Evolutionary conservation across 371 early-diverging fungal species (phyloP).

Genomic region (Circinella minor): DNA sequence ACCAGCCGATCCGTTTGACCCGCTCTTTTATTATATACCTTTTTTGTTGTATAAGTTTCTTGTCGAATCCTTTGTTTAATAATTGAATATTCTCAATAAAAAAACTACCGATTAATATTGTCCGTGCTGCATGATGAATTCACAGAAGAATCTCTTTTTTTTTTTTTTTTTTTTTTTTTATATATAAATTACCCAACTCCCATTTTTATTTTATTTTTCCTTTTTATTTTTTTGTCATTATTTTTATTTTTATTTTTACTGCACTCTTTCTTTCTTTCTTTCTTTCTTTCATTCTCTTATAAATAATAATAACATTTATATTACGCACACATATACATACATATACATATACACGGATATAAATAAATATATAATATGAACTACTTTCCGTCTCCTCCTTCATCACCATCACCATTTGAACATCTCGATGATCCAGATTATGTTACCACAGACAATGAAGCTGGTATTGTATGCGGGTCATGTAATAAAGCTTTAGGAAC

Average conservation of each 20-base stretch:
- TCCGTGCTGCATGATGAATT: slow-evolving; percentile 13
- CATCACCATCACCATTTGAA: slow-evolving; percentile 21
- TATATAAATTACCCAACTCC: slow-evolving; percentile 19
- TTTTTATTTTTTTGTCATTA: slow-evolving; percentile 1
- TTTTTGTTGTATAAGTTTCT: background rate
- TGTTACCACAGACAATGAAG: slow-evolving; percentile 9
- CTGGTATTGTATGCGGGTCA: slow-evolving; percentile 39
- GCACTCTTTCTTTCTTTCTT: slow-evolving; percentile 5
- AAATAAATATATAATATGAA: slow-evolving; percentile 28
- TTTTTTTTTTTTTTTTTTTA: background rate
- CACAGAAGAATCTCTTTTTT: no score
- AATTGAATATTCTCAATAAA: background rate
- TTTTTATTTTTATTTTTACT: background rate
- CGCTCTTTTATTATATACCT: background rate
- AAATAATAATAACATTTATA: no score
- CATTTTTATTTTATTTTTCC: background rate
- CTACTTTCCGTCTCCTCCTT: slow-evolving; percentile 44
- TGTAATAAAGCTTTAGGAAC: slow-evolving; percentile 44
- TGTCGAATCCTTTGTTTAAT: background rate
- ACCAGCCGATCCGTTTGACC: slow-evolving; percentile 13
- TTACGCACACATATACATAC: no score
- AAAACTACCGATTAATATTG: slow-evolving; percentile 13
- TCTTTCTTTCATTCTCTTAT: background rate
- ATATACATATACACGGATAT: no score
- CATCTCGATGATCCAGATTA: slow-evolving; percentile 15